Evolutionary conservation across 1,139 yeast species (phyloP), one percentile per base, ranked within the genome.

Genomic region (Diutina neorugosa): DNA sequence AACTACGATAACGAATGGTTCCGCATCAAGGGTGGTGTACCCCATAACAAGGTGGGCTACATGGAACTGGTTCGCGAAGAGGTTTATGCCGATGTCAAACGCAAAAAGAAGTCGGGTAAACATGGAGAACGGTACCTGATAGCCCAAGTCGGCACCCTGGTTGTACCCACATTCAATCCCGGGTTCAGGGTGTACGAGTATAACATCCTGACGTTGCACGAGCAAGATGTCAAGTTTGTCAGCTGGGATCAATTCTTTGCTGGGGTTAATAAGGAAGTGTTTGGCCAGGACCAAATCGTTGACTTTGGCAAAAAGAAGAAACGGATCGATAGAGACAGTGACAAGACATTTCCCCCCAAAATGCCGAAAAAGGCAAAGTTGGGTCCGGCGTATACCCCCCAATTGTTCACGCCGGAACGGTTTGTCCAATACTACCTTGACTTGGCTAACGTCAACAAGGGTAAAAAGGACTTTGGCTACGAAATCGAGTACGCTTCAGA

Each of bases 101-200:
- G 77, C 2, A 63, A 67, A 51, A 64, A 61, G 53, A 74, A 76
- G 54, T 63, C 77, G 21, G 83, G 87, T 14, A 58, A 61, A 1
- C 55, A 65, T 51, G 72, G 74, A 27, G 86, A 84, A 58, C 69
- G 91, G 51, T 87, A 86, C 61, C 73, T 88, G 1, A 71, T 88
- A 54, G 83, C 85, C 0, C 86, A 82, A 61, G 81, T 88, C 20
- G 75, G 82, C 2, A 82, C 91, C 0, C 84, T 91, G 56, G 80
- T 88, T n/a, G 80, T 88, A 5, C 96, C 96, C 1, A 88, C 95
- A 0, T 88, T 83, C 67, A 86, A 86, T 59, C 91, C 96, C 2
- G 88, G 91, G 1, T 64, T 88, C 55, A 71, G 96, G 57, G 83
- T 88, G 1, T 88, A 94, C 93, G 96, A 88, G 63, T 88, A 88